Evolutionary conservation across 2,329 filamentous ascomycete genomes (phyloP).

Genomic region (Ilyonectria sp.): DNA sequence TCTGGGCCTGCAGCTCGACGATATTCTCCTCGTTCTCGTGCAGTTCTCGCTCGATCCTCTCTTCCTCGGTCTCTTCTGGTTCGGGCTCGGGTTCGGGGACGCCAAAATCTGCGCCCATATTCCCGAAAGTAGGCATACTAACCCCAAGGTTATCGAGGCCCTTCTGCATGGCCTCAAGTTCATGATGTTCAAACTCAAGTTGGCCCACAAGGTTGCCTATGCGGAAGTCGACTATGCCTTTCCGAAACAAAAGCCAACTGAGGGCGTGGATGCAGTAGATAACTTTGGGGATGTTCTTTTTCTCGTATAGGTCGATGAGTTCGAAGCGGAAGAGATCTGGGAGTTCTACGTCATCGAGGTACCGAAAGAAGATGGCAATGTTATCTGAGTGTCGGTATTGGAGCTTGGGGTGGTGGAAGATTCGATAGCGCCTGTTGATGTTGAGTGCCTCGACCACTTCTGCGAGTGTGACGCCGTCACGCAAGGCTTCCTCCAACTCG

Average conservation of each 20-base stretch:
- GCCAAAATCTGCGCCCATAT: slow-evolving; percentile 96
- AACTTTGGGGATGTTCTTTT: slow-evolving; percentile 99
- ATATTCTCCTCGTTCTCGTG: slow-evolving; percentile 81
- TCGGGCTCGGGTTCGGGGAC: slow-evolving; percentile 81
- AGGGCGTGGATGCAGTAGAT: slow-evolving; percentile 99
- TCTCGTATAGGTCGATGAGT: slow-evolving; percentile 97
- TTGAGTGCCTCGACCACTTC: slow-evolving; percentile 94
- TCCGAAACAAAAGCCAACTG: slow-evolving; percentile 96
- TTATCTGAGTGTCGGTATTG: slow-evolving; percentile 98
- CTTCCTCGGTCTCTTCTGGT: slow-evolving; percentile 90
- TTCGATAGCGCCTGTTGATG: slow-evolving; percentile 81
- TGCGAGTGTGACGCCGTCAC: slow-evolving; percentile 93
- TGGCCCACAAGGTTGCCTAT: slow-evolving; percentile 98
- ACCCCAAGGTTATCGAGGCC: slow-evolving; percentile 95
- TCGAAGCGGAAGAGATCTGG: slow-evolving; percentile 98
- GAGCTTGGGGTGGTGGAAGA: slow-evolving; percentile 87
- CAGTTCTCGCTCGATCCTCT: slow-evolving; percentile 86
- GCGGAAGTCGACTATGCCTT: slow-evolving; percentile 94
- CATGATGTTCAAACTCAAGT: slow-evolving; percentile 97
- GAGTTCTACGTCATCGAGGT: slow-evolving; percentile 90
- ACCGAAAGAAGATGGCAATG: slow-evolving; percentile 95
- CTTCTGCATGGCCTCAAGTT: slow-evolving; percentile 96
- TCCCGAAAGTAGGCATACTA: slow-evolving; percentile 97
- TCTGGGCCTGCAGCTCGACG: slow-evolving; percentile 87
- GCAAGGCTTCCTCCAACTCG: slow-evolving; percentile 90